Evolutionary conservation across 179 eudicot genomes (phyloP).

Genomic region (Drosera spatulata): DNA sequence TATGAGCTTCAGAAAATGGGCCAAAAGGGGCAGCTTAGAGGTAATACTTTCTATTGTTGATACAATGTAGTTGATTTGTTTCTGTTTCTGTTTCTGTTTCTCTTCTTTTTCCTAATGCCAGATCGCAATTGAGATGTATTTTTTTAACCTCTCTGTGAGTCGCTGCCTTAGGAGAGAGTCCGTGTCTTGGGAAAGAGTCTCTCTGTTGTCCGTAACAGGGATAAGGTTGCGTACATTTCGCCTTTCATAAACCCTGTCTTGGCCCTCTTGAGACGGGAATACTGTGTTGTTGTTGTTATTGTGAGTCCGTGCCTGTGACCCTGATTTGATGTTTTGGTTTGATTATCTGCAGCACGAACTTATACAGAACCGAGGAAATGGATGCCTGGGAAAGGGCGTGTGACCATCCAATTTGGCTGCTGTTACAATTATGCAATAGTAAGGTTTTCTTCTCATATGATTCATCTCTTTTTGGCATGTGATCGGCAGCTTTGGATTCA

Average conservation of each 20-base stretch:
- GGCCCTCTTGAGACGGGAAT: too few relatives aligned
- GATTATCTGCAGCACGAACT: constrained; percentile 30
- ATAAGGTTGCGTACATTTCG: too few relatives aligned
- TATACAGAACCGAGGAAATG: constrained; percentile 55
- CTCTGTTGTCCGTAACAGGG: too few relatives aligned
- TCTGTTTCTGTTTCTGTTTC: too few relatives aligned
- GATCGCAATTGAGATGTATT: too few relatives aligned
- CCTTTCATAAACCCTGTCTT: too few relatives aligned
- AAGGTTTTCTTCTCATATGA: not conserved
- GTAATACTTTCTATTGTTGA: constrained; percentile 10
- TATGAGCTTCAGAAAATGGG: constrained; percentile 49
- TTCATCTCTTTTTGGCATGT: not conserved
- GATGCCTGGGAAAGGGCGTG: constrained; percentile 74
- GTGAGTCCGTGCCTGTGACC: too few relatives aligned
- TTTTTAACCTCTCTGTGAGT: too few relatives aligned
- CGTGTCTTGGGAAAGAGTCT: too few relatives aligned
- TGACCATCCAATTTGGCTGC: constrained; percentile 69
- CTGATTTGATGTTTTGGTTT: not conserved
- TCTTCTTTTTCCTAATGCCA: not conserved
- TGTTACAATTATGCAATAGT: constrained; percentile 70
- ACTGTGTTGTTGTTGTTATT: too few relatives aligned
- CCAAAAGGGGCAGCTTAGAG: constrained; percentile 41
- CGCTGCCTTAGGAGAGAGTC: too few relatives aligned
- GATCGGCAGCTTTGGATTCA: not conserved
- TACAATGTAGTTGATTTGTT: too few relatives aligned